phyloP scores from a whole-genome alignment of 192 early-diverging fungal genomes.

The Spizellomyces punctatus region DNA sequence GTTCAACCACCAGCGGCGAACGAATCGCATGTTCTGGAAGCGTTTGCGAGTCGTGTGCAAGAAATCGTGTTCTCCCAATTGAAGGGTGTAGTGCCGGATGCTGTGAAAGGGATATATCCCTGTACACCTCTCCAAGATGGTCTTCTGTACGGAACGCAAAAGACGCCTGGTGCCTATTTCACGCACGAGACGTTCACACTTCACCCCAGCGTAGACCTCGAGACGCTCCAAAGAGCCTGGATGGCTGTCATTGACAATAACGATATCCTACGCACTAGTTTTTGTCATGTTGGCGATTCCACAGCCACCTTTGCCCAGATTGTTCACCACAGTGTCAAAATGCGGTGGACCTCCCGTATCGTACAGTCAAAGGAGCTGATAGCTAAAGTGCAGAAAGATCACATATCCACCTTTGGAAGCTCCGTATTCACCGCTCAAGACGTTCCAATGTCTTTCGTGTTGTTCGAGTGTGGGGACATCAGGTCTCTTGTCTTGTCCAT shows the following conservation, averaged over 20 bases:
- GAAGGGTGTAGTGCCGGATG: not conserved
- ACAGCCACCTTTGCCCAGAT: slow-evolving; percentile 8
- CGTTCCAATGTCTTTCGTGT: not conserved
- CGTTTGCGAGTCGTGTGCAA: not conserved
- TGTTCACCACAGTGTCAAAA: not conserved
- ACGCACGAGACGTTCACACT: slow-evolving; percentile 5
- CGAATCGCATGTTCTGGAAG: not conserved
- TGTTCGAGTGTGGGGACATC: slow-evolving; percentile 1
- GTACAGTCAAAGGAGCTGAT: not conserved
- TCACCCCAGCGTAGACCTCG: not conserved
- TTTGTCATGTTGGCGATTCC: not conserved
- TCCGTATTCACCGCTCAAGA: not conserved
- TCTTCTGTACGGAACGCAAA: slow-evolving; percentile 9
- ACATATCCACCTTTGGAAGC: not conserved
- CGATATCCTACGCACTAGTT: slow-evolving; percentile 29
- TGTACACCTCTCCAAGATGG: slow-evolving; percentile 32
- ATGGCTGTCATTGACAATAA: not conserved
- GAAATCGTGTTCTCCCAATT: not conserved
- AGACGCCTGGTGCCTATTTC: slow-evolving; percentile 8
- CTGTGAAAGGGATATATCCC: slow-evolving; percentile 11
- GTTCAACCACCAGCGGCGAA: not conserved
- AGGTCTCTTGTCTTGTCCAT: slow-evolving; percentile 1
- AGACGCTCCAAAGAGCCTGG: not conserved
- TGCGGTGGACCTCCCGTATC: not conserved
- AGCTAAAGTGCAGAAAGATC: not conserved